phyloP scores from a whole-genome alignment of 75 land plant species.

The Cupressus sempervirens region DNA sequence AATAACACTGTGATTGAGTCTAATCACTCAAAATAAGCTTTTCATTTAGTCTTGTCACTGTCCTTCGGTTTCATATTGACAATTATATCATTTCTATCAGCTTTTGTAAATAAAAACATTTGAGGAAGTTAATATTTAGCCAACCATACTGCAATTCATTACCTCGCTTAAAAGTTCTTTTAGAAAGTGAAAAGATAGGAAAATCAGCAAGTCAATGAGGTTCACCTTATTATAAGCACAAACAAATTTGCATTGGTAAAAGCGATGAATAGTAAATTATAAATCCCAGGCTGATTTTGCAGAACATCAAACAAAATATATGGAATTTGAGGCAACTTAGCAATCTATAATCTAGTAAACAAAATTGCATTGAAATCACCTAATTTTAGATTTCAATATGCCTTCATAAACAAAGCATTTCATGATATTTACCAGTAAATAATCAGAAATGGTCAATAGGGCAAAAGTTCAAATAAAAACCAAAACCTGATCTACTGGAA shows the following conservation, averaged over 20 bases:
- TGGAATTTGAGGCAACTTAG: not conserved
- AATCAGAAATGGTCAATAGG: not conserved
- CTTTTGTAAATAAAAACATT: not conserved
- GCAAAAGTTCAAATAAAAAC: no score
- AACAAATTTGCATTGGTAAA: not conserved
- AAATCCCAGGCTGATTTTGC: not conserved
- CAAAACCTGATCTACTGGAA: not conserved
- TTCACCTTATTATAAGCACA: not conserved
- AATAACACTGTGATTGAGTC: no score
- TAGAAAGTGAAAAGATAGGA: not conserved
- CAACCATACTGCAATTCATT: not conserved
- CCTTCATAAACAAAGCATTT: not conserved
- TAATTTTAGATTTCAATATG: not conserved
- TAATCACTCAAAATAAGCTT: no score
- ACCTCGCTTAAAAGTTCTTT: not conserved
- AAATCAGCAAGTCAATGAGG: not conserved
- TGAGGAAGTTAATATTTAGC: not conserved
- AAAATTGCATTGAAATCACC: not conserved
- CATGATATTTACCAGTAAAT: not conserved
- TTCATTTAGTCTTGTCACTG: not conserved
- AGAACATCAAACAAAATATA: not conserved
- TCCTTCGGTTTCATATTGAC: not conserved
- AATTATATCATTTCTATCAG: not conserved
- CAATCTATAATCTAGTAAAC: not conserved
- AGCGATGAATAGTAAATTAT: not conserved